Conservation (phyloP, 805 yeast genomes). For the Clavispora fructus region DNA sequence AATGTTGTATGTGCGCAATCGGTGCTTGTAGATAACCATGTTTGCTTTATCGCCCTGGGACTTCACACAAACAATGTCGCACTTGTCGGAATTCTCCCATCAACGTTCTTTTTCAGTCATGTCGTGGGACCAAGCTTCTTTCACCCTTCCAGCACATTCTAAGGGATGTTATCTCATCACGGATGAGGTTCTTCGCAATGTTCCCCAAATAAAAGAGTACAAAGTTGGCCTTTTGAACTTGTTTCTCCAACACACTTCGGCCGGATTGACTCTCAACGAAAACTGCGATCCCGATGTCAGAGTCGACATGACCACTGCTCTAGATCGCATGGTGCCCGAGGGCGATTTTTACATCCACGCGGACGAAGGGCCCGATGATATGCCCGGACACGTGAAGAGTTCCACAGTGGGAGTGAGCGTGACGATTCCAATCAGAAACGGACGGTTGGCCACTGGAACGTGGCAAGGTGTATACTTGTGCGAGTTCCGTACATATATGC, state of each 20-base stretch:
- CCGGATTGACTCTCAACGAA: slow-evolving; percentile 71
- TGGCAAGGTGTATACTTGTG: slow-evolving; percentile 83
- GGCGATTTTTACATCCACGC: slow-evolving; percentile 51
- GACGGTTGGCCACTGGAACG: slow-evolving; percentile 66
- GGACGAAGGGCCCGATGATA: slow-evolving; percentile 80
- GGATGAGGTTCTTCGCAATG: slow-evolving; percentile 49
- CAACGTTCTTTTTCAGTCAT: not conserved
- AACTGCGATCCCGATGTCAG: slow-evolving; percentile 79
- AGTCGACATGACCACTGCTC: slow-evolving; percentile 56
- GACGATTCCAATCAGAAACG: slow-evolving; percentile 65
- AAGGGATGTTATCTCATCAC: slow-evolving; percentile 71
- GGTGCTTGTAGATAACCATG: not conserved
- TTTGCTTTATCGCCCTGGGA: not conserved
- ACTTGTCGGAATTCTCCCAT: not conserved
- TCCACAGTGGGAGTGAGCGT: slow-evolving; percentile 49
- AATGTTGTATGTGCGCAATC: not conserved
- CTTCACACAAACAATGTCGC: not conserved
- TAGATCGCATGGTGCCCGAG: slow-evolving; percentile 68
- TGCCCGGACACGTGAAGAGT: slow-evolving; percentile 77
- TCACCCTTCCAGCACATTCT: slow-evolving; percentile 50
- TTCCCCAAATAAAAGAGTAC: slow-evolving; percentile 58
- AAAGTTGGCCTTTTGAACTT: slow-evolving; percentile 61
- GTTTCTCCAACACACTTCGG: slow-evolving; percentile 76
- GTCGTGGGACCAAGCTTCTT: slow-evolving; percentile 57
- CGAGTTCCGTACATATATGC: slow-evolving; percentile 64